phyloP scores from a whole-genome alignment of 306 rosid species.

The Macrotyloma uniflorum region DNA sequence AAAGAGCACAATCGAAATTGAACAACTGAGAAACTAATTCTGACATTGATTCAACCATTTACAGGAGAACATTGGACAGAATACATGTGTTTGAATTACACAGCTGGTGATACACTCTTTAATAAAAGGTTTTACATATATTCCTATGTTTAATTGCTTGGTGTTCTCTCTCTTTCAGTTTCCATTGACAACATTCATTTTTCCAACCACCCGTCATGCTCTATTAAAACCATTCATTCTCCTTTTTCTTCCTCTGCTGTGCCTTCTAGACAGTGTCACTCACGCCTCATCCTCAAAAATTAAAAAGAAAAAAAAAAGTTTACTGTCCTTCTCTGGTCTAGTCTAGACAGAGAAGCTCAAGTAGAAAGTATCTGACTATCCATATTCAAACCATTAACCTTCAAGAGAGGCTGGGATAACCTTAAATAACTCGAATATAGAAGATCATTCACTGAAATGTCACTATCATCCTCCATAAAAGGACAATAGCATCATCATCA shows the following conservation, averaged over 20 bases:
- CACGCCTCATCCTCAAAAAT: too few species aligned
- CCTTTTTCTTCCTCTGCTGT: background rate
- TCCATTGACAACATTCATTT: background rate
- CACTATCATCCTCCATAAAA: too few species aligned
- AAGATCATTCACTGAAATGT: too few species aligned
- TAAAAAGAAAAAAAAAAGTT: too few species aligned
- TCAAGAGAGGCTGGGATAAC: too few species aligned
- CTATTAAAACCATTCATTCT: background rate
- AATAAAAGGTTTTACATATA: too few species aligned
- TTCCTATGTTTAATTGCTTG: background rate
- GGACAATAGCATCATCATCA: too few species aligned
- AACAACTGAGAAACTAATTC: background rate
- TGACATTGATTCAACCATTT: background rate
- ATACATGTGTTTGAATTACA: background rate
- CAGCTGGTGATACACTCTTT: background rate
- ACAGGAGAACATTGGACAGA: background rate
- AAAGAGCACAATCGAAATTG: background rate
- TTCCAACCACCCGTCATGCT: background rate
- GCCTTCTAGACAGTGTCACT: background rate
- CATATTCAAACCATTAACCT: too few species aligned
- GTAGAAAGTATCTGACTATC: too few species aligned
- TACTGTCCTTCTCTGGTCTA: too few species aligned
- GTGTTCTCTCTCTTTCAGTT: background rate
- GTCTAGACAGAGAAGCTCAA: too few species aligned
- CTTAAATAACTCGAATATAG: too few species aligned